phyloP scores from a whole-genome alignment of 768 basidiomycete genomes.

The Macrolepiota albuminosa region DNA sequence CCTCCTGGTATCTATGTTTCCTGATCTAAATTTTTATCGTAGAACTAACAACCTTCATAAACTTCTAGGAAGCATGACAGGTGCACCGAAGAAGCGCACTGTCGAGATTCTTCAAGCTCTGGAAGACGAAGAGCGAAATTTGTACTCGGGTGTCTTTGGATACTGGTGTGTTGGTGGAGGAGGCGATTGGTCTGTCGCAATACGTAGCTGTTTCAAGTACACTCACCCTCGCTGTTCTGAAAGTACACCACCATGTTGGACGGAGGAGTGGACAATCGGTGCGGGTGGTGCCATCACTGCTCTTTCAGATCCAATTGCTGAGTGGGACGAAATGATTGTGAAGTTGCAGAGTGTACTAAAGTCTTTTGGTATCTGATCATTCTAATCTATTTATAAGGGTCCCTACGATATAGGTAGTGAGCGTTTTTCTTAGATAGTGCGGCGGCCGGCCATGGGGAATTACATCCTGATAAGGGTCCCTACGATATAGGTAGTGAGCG shows the following conservation, averaged over 20 bases:
- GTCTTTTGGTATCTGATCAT: slow-evolving; percentile 39
- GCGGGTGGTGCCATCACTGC: slow-evolving; percentile 98
- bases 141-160: slow-evolving; percentile 93
- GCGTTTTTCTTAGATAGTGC: too few relatives aligned
- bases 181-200: slow-evolving; percentile 92
- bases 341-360: slow-evolving; percentile 78
- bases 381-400: background rate
- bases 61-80: slow-evolving; percentile 87
- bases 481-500: background rate
- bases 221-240: slow-evolving; percentile 22
- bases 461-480: background rate
- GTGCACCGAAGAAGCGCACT: slow-evolving; percentile 92
- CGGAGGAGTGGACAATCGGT: slow-evolving; percentile 73
- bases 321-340: slow-evolving; percentile 94
- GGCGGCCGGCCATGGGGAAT: too few relatives aligned
- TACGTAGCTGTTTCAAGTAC: slow-evolving; percentile 86
- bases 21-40: background rate
- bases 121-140: slow-evolving; percentile 64
- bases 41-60: background rate
- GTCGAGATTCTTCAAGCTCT: slow-evolving; percentile 83
- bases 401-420: background rate
- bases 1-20: slow-evolving; percentile 66
- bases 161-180: slow-evolving; percentile 88
- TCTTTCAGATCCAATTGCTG: slow-evolving; percentile 75
- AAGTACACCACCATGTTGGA: slow-evolving; percentile 6